Conservation (phyloP, 2,329 filamentous ascomycete species). For the Mycosphaerella arachidis region DNA sequence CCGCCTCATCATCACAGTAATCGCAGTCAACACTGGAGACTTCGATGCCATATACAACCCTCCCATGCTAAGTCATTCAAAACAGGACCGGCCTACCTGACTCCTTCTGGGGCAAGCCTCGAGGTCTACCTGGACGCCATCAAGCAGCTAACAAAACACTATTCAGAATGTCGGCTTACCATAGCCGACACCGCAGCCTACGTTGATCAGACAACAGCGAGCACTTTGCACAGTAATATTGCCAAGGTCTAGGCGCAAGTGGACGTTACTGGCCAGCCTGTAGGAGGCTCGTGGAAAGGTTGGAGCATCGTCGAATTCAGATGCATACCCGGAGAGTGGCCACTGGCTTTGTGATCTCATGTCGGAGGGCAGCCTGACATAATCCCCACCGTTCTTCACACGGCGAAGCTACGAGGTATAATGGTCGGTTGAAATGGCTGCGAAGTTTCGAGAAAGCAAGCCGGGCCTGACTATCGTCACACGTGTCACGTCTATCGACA, state of each 20-base stretch:
- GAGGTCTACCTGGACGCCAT: background rate
- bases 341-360: background rate
- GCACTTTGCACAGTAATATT: background rate
- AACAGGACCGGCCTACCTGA: background rate
- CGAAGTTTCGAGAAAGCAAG: too few relatives aligned
- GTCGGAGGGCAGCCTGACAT: background rate
- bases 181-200: background rate
- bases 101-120: background rate
- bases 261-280: background rate
- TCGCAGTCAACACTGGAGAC: background rate
- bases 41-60: background rate
- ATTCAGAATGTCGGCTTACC: background rate
- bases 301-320: background rate
- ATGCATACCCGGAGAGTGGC: background rate
- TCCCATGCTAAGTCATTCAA: background rate
- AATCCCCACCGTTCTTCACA: background rate
- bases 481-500: too few relatives aligned
- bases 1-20: background rate
- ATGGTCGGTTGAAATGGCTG: too few relatives aligned
- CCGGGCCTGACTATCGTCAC: too few relatives aligned
- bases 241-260: background rate
- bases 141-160: background rate
- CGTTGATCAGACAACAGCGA: background rate
- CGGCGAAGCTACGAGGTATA: too few relatives aligned
- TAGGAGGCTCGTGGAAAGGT: background rate